Evolutionary conservation across 192 early-diverging fungal genomes (phyloP), one percentile per base, ranked within the genome.

Genomic region (Pilobolus umbonatus): DNA sequence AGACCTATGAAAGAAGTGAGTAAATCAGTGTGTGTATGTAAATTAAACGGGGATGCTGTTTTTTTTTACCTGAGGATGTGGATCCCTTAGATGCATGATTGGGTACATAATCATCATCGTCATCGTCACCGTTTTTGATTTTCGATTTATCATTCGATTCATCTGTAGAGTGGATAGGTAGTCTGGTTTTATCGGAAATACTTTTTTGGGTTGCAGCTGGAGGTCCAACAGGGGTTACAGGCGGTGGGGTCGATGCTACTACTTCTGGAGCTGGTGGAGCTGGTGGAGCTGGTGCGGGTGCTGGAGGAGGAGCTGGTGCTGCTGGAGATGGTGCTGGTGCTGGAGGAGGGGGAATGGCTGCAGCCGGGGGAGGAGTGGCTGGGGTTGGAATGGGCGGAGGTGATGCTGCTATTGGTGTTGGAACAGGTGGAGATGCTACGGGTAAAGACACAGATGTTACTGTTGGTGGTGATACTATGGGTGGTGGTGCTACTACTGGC

Each of bases 251-350:
- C 3, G 30, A 21, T 21, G 51, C 26, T 45, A 34, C 34, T 54
- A 34, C 34, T 54, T 34, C 19, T 34, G 31, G 4, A 35, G 34
- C 6, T 34, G 49, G 28, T 7, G 49, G 17, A 32, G 25, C 10
- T 10, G 49, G 29, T 26, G 34, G 35, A 25, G 29, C 30, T 3
- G 38, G 21, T 17, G 60, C 42, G n/a, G 39, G 19, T 53, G 38
- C 21, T 8, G 48, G 50, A 25, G 49, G 19, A 44, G 54, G 54
- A 36, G 26, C 54, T 22, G 32, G 38, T 17, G 55, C 17, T 4
- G 42, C 8, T 14, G 39, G 55, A 31, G 57, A 31, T 1, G 60
- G 36, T n/a, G 40, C 29, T 0, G 28, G 38, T 21, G 48, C 22
- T 38, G 59, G 49, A 29, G 59, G n/a, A 19, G 38, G 22, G 31